Evolutionary conservation across 2,329 filamentous ascomycete species (phyloP).

Genomic region (Fusarium liriodendri): DNA sequence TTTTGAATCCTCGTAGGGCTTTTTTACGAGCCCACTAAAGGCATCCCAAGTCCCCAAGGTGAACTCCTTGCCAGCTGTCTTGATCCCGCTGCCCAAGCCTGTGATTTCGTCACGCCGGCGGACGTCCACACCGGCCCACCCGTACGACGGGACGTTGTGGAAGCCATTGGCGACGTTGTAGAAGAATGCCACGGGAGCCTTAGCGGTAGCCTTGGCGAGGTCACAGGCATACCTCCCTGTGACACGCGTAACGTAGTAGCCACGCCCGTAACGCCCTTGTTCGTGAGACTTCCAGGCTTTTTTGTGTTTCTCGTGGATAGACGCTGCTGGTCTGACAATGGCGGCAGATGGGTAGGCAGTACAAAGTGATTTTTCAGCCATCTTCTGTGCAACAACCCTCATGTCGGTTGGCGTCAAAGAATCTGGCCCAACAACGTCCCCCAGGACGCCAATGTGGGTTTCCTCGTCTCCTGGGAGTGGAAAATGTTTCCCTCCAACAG

Average conservation of each 20-base stretch:
- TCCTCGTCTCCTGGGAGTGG: not conserved
- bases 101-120: slow-evolving; percentile 74
- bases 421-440: not conserved
- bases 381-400: slow-evolving; percentile 44
- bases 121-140: slow-evolving; percentile 68
- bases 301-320: slow-evolving; percentile 37
- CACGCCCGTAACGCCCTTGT: slow-evolving; percentile 40
- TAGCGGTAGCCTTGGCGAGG: slow-evolving; percentile 70
- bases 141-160: slow-evolving; percentile 78
- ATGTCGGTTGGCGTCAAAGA: slow-evolving; percentile 42
- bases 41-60: slow-evolving; percentile 75
- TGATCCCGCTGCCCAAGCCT: slow-evolving; percentile 68
- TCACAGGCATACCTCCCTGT: slow-evolving; percentile 69
- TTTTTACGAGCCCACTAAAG: slow-evolving; percentile 72
- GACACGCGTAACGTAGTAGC: slow-evolving; percentile 44
- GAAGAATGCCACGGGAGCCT: slow-evolving; percentile 75
- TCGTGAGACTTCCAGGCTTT: slow-evolving; percentile 42
- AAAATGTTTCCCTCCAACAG: not conserved
- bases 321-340: slow-evolving; percentile 19
- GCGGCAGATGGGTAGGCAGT: slow-evolving; percentile 61
- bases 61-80: slow-evolving; percentile 73
- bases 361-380: slow-evolving; percentile 51
- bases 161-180: slow-evolving; percentile 77
- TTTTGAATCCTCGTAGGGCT: slow-evolving; percentile 72
- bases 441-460: not conserved